phyloP scores from a whole-genome alignment of 129 eudicot genomes.

The Tanacetum coccineum region DNA sequence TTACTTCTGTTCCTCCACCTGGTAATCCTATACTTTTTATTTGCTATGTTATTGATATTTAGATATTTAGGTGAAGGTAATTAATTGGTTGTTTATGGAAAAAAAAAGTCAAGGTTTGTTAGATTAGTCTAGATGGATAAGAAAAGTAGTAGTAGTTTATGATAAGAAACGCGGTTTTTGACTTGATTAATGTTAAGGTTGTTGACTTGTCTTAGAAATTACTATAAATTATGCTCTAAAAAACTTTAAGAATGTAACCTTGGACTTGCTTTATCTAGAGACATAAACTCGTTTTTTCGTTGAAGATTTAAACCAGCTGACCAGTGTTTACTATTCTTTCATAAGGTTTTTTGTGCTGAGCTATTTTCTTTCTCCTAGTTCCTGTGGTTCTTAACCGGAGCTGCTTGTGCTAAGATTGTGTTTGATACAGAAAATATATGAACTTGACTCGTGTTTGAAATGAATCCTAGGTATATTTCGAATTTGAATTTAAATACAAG shows the following conservation, averaged over 20 bases:
- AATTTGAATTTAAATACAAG: no score
- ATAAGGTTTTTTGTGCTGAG: background rate
- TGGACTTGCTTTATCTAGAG: no score
- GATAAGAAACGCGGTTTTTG: constrained; percentile 3
- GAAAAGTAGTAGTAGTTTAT: background rate
- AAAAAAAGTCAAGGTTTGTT: background rate
- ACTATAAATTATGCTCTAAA: background rate
- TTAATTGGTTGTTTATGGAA: background rate
- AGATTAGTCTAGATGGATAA: background rate
- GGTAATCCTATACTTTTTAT: constrained; percentile 25
- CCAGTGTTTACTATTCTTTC: background rate
- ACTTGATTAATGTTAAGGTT: background rate
- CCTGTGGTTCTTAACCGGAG: no score
- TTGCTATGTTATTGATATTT: background rate
- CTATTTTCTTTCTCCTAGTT: no score
- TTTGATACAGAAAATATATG: no score
- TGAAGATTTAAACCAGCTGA: no score
- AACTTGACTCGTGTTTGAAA: no score
- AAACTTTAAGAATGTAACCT: background rate
- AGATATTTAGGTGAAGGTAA: no score
- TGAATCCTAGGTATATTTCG: no score
- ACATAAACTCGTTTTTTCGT: background rate
- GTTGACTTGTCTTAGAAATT: background rate
- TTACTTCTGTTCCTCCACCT: constrained; percentile 64
- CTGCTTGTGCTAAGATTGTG: no score